A percentile compares a stretch with the other conserved stretches of the same genome.
These are phyloP conservation scores for Leptomonas pyrrhocoris DNA, from an alignment of 208 protist genomes.

Conservation along the genomic window DNA sequence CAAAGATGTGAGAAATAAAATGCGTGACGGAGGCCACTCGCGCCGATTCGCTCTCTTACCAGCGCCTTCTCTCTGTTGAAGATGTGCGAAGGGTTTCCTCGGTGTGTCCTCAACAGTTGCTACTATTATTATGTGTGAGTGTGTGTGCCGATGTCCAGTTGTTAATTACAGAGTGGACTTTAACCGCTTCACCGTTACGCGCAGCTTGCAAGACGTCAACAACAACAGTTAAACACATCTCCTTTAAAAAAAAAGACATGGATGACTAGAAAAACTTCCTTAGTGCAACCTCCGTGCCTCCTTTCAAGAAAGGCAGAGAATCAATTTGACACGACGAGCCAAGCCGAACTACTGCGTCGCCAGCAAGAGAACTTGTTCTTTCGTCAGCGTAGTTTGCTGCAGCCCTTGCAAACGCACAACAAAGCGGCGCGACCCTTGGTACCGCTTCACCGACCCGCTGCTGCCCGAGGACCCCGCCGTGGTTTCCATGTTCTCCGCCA, in stretches of 20 bases:
- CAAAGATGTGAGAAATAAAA: no score
- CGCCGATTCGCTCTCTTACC: no score
- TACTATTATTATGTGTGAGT: no score
- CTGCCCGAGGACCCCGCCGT: conserved; percentile 30
- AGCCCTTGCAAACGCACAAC: conserved; percentile 51
- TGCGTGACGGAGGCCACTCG: no score
- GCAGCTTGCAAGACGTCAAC: background rate
- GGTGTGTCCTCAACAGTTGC: no score
- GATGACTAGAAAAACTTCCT: background rate
- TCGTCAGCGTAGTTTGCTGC: conserved; percentile 55
- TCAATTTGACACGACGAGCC: background rate
- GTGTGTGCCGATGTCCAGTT: background rate
- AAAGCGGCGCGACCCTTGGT: conserved; percentile 40
- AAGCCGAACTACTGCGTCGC: conserved; percentile 9
- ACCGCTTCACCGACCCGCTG: conserved; percentile 38
- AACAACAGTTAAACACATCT: background rate
- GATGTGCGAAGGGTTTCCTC: no score
- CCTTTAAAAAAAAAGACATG: background rate
- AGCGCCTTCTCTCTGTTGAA: no score
- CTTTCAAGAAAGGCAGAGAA: no score
- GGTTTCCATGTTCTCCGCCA: conserved; percentile 36
- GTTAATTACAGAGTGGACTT: background rate
- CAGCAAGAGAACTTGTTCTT: conserved; percentile 56
- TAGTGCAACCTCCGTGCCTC: background rate
- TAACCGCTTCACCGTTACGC: conserved; percentile 22